phyloP scores from a whole-genome alignment of 306 rosid species.

The Vigna nakashimae region DNA sequence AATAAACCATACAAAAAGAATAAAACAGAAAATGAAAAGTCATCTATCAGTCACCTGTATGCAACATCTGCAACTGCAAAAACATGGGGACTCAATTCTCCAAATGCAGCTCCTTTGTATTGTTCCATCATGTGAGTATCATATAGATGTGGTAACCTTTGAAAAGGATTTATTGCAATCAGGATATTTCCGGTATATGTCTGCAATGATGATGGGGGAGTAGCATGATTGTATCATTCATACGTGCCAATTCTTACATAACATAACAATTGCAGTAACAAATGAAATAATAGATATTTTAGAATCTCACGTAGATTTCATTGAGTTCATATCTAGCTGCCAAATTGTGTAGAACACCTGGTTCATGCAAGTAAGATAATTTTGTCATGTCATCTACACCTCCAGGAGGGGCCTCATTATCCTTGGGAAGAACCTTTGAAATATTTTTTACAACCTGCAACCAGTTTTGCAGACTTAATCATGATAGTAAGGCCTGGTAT shows the following conservation, averaged over 20 bases:
- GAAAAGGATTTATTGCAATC: conserved; percentile 98
- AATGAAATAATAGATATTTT: conserved; percentile 24
- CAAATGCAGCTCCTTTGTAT: conserved; percentile 95
- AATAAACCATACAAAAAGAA: conserved; percentile 32
- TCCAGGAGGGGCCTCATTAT: conserved; percentile 96
- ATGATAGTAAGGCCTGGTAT: conserved; percentile 13
- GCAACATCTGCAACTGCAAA: conserved; percentile 99
- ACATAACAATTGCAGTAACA: conserved; percentile 35
- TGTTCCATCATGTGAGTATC: conserved; percentile 99
- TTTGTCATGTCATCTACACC: conserved; percentile 99
- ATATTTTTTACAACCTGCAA: conserved; percentile 78
- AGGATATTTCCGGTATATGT: conserved; percentile 98
- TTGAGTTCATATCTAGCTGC: conserved; percentile 97
- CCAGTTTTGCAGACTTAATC: conserved; percentile 47
- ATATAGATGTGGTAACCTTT: conserved; percentile 95
- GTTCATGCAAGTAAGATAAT: conserved; percentile 97
- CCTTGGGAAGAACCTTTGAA: conserved; percentile 94
- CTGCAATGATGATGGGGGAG: conserved; percentile 62
- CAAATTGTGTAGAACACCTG: conserved; percentile 97
- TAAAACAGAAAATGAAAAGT: conserved; percentile 17
- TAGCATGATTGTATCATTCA: conserved; percentile 38
- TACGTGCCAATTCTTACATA: conserved; percentile 33
- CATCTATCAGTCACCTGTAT: conserved; percentile 69
- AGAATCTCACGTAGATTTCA: conserved; percentile 89
- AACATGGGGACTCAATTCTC: conserved; percentile 99